A percentile compares a stretch with the other conserved stretches of the same genome.
Conservation (phyloP, 2,329 filamentous ascomycete species). For the Oidium heveae region DNA sequence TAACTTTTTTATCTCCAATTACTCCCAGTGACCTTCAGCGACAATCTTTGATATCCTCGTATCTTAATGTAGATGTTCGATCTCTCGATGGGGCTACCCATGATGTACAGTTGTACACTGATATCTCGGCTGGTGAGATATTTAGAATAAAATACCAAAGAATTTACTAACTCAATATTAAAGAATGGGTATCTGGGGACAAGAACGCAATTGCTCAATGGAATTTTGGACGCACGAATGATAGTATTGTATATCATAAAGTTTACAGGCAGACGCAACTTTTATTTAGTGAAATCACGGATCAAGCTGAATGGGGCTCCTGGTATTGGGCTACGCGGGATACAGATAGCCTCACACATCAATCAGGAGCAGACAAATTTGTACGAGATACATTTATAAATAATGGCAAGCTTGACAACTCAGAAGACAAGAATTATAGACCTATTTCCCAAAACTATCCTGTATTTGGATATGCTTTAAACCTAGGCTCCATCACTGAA, state of each 20-base stretch:
- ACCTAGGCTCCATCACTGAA: slow-evolving; percentile 19
- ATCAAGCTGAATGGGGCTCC: slow-evolving; percentile 61
- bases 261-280: slow-evolving; percentile 34
- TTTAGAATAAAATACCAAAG: neutral
- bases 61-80: slow-evolving; percentile 35
- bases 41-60: slow-evolving; percentile 46
- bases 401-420: slow-evolving; percentile 35
- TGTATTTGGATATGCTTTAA: slow-evolving; percentile 53
- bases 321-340: slow-evolving; percentile 49
- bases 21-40: slow-evolving; percentile 38
- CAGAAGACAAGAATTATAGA: slow-evolving; percentile 38
- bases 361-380: slow-evolving; percentile 39
- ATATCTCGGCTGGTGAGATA: slow-evolving; percentile 40
- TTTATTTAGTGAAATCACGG: slow-evolving; percentile 38
- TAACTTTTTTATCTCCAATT: slow-evolving; percentile 47
- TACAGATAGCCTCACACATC: slow-evolving; percentile 30
- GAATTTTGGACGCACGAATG: slow-evolving; percentile 24
- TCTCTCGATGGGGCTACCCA: slow-evolving; percentile 37
- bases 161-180: neutral
- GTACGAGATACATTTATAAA: slow-evolving; percentile 41
- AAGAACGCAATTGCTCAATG: slow-evolving; percentile 29
- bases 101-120: slow-evolving; percentile 44
- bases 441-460: slow-evolving; percentile 46
- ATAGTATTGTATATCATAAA: slow-evolving; percentile 35
- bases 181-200: slow-evolving; percentile 51